Base-by-base conservation (phyloP, 2,329 filamentous ascomycete species). In the Trichocomaceae sp. region DNA sequence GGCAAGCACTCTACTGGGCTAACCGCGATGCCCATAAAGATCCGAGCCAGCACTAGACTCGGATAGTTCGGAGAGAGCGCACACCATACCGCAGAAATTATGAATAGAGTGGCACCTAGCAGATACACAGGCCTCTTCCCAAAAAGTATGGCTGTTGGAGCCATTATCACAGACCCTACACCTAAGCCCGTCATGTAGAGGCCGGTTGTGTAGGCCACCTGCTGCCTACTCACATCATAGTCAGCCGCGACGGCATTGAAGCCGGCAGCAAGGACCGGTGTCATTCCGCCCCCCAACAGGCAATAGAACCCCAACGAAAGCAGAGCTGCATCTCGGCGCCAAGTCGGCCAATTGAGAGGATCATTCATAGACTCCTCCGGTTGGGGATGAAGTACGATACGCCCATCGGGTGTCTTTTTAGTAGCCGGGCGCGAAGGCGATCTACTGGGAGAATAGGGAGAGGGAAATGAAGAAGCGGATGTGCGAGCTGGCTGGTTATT, bases 121-220 rank as follows among this genome's bases (percentile, higher is more conserved):
- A 97, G 81, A 67, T 97, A 97, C 0, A 97, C 88, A 0, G 91
- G 90, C 12, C 92, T 80, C 72, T 97, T 97, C 1, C 92, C 93
- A 57, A 76, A 96, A 0, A 96, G 68, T 58, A 97, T 96, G 29
- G 92, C 92, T 0, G 91, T 96, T 0, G 92, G 93, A 0, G 88
- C 93, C 63, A 87, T 85, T 51, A 97, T 66, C 6, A 96, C 85
- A 17, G 85, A 90, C 1, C 92, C 92, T 1, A 96, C 63, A 1
- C 91, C 92, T 39, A 97, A 75, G 0, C 93, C 93, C 81, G 96
- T 79, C 91, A 97, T 96, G 74, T 90, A 96, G 13, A 96, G 74
- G 0, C 91, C 91, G 0, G 91, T 96, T 0, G 92, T 97, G 55
- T 95, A 77, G 2, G 92, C 86, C 3, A 96, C 90, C 50, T 81